Conservation (phyloP, 2,329 filamentous ascomycete genomes). For the Rhinocladiella similis region DNA sequence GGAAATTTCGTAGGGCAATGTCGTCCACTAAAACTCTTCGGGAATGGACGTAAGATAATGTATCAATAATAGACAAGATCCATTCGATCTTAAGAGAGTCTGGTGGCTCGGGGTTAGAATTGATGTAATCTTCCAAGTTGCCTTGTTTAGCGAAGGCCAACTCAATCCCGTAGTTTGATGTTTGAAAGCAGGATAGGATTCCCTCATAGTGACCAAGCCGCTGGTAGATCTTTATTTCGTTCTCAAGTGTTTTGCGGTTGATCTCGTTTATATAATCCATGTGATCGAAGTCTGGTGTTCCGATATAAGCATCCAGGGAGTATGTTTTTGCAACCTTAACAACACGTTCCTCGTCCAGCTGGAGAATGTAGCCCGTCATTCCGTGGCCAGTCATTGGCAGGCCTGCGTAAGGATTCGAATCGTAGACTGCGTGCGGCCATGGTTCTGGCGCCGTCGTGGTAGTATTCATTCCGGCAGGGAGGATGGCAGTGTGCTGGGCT, state of each 20-base stretch:
- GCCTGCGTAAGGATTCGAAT: slow-evolving; percentile 15
- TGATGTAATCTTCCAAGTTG: slow-evolving; percentile 24
- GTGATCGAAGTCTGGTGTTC: background rate
- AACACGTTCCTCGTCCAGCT: slow-evolving; percentile 13
- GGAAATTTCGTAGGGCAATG: slow-evolving; percentile 25
- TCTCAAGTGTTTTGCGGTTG: slow-evolving; percentile 22
- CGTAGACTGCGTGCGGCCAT: slow-evolving; percentile 3
- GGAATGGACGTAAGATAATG: slow-evolving; percentile 12
- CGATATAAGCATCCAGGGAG: slow-evolving; percentile 3
- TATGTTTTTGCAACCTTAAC: background rate
- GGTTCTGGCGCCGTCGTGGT: background rate
- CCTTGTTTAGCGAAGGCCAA: slow-evolving; percentile 23
- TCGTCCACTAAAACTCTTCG: slow-evolving; percentile 20
- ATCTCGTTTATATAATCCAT: slow-evolving; percentile 26
- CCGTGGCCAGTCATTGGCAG: slow-evolving; percentile 16
- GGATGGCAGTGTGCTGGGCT: too few relatives aligned
- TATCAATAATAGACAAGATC: slow-evolving; percentile 19
- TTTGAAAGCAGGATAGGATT: slow-evolving; percentile 21
- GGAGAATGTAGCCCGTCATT: slow-evolving; percentile 22
- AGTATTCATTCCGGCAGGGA: too few relatives aligned
- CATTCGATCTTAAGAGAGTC: slow-evolving; percentile 20
- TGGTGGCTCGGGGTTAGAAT: slow-evolving; percentile 18
- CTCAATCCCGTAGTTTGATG: slow-evolving; percentile 26
- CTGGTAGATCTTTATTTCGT: slow-evolving; percentile 24
- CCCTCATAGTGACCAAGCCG: slow-evolving; percentile 24